These are phyloP conservation scores for Cryptosporidium sp. DNA, from an alignment of 169 alveolate species.

Conservation along the genomic window DNA sequence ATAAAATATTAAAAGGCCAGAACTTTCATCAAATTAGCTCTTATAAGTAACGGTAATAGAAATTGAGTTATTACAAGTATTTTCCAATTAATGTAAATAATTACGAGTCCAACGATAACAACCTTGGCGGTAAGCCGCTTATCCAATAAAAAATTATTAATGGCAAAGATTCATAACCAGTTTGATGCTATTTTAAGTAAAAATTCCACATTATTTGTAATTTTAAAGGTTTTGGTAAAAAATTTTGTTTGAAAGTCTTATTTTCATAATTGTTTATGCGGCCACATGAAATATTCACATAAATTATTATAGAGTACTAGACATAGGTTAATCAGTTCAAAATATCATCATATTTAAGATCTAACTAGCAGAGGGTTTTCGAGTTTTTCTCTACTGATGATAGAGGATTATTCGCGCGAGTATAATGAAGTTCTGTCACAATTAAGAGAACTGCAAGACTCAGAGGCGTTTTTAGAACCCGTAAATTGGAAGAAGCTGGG, in stretches of 20 bases:
- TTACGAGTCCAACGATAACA: not conserved
- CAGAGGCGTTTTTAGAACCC: conserved; percentile 78
- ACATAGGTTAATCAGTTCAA: not conserved
- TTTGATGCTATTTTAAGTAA: not conserved
- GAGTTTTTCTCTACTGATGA: not conserved
- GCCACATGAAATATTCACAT: not conserved
- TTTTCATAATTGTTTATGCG: too few relatives aligned
- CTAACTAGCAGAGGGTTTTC: not conserved
- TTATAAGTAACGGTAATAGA: not conserved
- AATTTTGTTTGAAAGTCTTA: not conserved
- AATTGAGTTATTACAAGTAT: not conserved
- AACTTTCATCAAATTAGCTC: not conserved
- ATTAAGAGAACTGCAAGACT: conserved; percentile 26
- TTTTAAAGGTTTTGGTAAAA: not conserved
- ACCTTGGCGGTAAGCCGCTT: not conserved
- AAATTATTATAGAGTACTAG: not conserved
- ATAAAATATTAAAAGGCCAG: too few relatives aligned
- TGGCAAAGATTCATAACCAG: not conserved
- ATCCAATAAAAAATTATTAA: not conserved
- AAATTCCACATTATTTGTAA: not conserved
- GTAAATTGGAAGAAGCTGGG: conserved; percentile 79
- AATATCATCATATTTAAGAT: not conserved
- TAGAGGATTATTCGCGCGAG: conserved; percentile 5
- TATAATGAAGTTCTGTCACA: conserved; percentile 34
- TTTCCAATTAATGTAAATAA: not conserved